phyloP scores from a whole-genome alignment of 73 alveolate genomes.

The Paraurostyla sp. region DNA sequence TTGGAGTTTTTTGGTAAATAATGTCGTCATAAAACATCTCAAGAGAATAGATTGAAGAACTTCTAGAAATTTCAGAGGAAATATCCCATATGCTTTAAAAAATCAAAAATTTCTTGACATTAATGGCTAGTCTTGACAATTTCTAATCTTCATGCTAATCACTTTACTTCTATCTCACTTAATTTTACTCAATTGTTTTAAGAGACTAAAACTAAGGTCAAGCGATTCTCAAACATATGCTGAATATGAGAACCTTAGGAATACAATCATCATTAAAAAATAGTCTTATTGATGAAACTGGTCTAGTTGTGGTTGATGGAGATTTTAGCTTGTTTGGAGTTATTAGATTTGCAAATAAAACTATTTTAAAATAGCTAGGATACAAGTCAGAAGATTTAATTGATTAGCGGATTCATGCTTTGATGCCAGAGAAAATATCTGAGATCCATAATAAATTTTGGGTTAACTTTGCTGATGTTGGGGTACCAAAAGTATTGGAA shows the following conservation, averaged over 20 bases:
- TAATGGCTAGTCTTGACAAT: not conserved
- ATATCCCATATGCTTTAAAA: not conserved
- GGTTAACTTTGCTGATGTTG: conserved; percentile 16
- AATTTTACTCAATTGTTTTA: conserved; percentile 7
- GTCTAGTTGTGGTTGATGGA: conserved; percentile 50
- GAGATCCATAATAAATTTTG: conserved; percentile 53
- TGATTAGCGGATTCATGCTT: not conserved
- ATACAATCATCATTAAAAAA: not conserved
- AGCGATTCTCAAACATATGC: conserved; percentile 1
- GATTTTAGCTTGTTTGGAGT: conserved; percentile 26
- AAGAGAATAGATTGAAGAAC: not conserved
- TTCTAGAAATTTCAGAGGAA: not conserved
- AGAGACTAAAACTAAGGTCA: conserved; percentile 23
- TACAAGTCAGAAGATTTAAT: conserved; percentile 12
- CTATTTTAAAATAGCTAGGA: conserved; percentile 7
- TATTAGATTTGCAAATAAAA: conserved; percentile 36
- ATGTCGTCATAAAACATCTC: not conserved
- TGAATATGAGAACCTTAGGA: not conserved
- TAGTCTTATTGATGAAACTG: conserved; percentile 28
- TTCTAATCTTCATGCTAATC: conserved; percentile 2
- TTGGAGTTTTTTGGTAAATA: conserved; percentile 10
- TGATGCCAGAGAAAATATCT: conserved; percentile 34
- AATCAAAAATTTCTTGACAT: not conserved
- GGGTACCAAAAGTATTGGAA: conserved; percentile 28
- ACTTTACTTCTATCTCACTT: not conserved